A percentile compares a stretch with the other conserved stretches of the same genome.
Conservation (phyloP, 345 rosid species). For the Hypericum androsaemum region DNA sequence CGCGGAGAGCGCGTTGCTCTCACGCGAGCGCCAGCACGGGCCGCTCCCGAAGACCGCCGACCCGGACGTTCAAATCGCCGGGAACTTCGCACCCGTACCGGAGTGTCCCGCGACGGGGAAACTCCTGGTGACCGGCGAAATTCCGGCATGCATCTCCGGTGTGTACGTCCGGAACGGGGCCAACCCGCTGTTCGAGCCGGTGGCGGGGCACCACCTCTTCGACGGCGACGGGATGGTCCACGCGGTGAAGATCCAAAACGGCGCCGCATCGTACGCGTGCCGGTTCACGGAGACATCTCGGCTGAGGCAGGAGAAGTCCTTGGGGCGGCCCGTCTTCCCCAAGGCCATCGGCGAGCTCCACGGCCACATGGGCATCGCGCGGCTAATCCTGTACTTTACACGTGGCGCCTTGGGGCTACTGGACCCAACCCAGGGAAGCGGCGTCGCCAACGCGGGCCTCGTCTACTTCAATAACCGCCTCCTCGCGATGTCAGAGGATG, state of each 20-base stretch:
- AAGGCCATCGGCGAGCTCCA: slow-evolving; percentile 73
- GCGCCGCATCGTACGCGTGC: slow-evolving; percentile 50
- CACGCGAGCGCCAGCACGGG: slow-evolving; percentile 41
- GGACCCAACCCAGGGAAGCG: slow-evolving; percentile 45
- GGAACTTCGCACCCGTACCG: slow-evolving; percentile 66
- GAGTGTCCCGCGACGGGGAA: slow-evolving; percentile 51
- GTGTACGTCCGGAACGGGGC: slow-evolving; percentile 70
- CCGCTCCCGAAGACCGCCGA: slow-evolving; percentile 56
- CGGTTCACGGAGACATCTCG: slow-evolving; percentile 58
- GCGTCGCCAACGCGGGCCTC: slow-evolving; percentile 70
- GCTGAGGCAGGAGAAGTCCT: slow-evolving; percentile 42
- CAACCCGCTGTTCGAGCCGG: slow-evolving; percentile 50
- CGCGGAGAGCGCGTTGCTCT: slow-evolving; percentile 53
- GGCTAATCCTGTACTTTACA: slow-evolving; percentile 45
- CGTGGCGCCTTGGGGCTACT: slow-evolving; percentile 43
- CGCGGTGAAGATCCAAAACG: slow-evolving; percentile 39
- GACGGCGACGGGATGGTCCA: slow-evolving; percentile 92
- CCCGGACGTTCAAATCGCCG: slow-evolving; percentile 42
- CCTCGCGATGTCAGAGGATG: slow-evolving; percentile 79
- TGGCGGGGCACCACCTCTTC: slow-evolving; percentile 60
- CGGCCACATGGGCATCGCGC: slow-evolving; percentile 59
- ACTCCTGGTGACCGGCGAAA: slow-evolving; percentile 39
- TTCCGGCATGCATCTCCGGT: slow-evolving; percentile 45
- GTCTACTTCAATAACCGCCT: slow-evolving; percentile 52
- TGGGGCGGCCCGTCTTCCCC: slow-evolving; percentile 54